phyloP scores from a whole-genome alignment of 2,329 filamentous ascomycete species.

The Pseudogymnoascus sp. region DNA sequence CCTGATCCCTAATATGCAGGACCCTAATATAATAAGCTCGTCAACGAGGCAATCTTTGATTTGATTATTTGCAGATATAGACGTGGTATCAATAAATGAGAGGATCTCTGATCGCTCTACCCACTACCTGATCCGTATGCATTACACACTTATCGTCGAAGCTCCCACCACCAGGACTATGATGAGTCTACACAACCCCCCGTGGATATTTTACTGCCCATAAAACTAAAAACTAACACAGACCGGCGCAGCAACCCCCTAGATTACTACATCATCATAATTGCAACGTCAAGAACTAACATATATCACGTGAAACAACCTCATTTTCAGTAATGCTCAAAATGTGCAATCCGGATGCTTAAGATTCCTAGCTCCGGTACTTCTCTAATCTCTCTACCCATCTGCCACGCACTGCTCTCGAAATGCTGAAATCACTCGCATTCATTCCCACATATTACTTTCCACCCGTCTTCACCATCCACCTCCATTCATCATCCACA shows the following conservation, averaged over 20 bases:
- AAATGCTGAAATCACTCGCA: slow-evolving; percentile 2
- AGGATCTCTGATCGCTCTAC: not conserved
- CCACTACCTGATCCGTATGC: too few species aligned
- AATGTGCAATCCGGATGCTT: slow-evolving; percentile 5
- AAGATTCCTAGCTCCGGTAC: slow-evolving; percentile 2
- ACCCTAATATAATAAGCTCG: not conserved
- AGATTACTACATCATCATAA: not conserved
- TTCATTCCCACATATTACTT: not conserved
- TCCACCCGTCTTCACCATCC: not conserved
- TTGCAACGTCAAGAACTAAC: not conserved
- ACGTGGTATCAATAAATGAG: not conserved
- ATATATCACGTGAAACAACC: not conserved
- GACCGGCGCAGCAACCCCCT: too few species aligned
- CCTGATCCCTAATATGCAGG: not conserved
- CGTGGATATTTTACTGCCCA: not conserved
- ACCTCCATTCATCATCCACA: not conserved
- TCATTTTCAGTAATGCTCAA: not conserved
- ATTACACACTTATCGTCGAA: not conserved
- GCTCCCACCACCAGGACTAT: not conserved
- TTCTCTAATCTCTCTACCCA: not conserved
- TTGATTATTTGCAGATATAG: not conserved
- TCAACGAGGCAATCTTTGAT: not conserved
- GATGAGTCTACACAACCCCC: not conserved
- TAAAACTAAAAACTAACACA: not conserved
- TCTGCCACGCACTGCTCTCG: not conserved